phyloP scores from a whole-genome alignment of 2,329 filamentous ascomycete species.

The Calcarisporium arbuscula region DNA sequence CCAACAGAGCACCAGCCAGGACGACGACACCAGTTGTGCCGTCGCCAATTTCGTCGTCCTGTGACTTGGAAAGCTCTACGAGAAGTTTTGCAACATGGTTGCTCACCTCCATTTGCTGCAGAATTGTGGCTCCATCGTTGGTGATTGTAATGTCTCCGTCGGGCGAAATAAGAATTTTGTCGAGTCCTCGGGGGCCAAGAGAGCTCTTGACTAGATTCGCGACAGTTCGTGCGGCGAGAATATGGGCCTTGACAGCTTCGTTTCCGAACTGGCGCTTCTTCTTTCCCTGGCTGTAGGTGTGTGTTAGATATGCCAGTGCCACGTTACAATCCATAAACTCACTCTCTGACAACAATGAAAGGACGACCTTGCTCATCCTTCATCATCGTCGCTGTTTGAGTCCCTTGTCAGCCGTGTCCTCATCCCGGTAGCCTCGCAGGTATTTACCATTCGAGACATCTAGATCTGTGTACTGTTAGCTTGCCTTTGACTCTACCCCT shows the following conservation, averaged over 20 bases:
- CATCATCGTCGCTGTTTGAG: constrained; percentile 59
- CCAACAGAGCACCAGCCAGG: constrained; percentile 84
- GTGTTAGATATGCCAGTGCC: constrained; percentile 12
- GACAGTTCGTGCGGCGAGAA: constrained; percentile 91
- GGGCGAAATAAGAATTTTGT: constrained; percentile 98
- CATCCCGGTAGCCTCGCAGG: constrained; percentile 4
- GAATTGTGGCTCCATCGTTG: constrained; percentile 96
- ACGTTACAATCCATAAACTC: constrained; percentile 31
- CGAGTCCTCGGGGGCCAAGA: constrained; percentile 87
- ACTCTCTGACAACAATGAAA: constrained; percentile 98
- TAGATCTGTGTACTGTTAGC: constrained; percentile 55
- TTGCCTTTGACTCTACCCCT: constrained; percentile 18
- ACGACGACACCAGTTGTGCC: constrained; percentile 98
- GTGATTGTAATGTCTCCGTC: constrained; percentile 99
- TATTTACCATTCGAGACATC: constrained; percentile 74
- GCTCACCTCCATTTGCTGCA: constrained; percentile 97
- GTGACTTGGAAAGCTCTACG: constrained; percentile 95
- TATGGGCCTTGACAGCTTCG: constrained; percentile 97
- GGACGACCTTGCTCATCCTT: constrained; percentile 97
- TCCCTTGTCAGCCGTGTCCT: constrained; percentile 12
- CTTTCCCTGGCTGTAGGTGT: constrained; percentile 69
- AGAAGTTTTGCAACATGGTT: constrained; percentile 97
- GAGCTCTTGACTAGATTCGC: constrained; percentile 97
- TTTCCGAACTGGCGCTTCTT: constrained; percentile 97
- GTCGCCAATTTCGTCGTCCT: constrained; percentile 98